phyloP scores from a whole-genome alignment of 75 land plant genomes.

The Gnetum montanum region DNA sequence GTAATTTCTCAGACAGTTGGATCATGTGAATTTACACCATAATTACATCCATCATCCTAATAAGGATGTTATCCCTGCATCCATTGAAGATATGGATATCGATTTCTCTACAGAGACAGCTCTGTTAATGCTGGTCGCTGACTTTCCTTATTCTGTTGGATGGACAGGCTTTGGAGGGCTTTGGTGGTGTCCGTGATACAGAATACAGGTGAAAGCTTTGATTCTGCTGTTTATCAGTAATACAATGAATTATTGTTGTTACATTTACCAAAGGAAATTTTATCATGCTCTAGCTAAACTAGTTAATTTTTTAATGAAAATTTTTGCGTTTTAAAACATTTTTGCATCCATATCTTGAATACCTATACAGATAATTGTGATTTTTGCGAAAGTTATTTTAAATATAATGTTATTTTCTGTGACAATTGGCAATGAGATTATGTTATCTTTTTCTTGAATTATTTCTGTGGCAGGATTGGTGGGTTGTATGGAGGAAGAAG shows the following conservation, averaged over 20 bases:
- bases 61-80: constrained; percentile 41
- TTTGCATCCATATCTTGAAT: too few relatives aligned
- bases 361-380: too few relatives aligned
- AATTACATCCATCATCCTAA: constrained; percentile 28
- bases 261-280: too few relatives aligned
- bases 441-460: too few relatives aligned
- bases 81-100: constrained; percentile 79
- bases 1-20: constrained; percentile 49
- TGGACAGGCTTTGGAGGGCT: constrained; percentile 98
- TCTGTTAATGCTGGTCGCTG: constrained; percentile 62
- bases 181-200: constrained; percentile 53
- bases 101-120: constrained; percentile 44
- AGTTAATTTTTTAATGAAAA: too few relatives aligned
- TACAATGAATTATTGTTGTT: too few relatives aligned
- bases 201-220: constrained; percentile 66
- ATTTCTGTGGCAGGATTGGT: constrained; percentile 43
- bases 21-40: constrained; percentile 51
- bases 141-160: constrained; percentile 97
- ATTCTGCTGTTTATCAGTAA: constrained; percentile 1
- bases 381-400: too few relatives aligned
- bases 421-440: too few relatives aligned
- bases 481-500: constrained; percentile 74
- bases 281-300: neutral
- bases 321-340: too few relatives aligned
- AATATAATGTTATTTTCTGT: too few relatives aligned